Conservation (phyloP, 116 monocot species). For the Papilionanthe hybrid region DNA sequence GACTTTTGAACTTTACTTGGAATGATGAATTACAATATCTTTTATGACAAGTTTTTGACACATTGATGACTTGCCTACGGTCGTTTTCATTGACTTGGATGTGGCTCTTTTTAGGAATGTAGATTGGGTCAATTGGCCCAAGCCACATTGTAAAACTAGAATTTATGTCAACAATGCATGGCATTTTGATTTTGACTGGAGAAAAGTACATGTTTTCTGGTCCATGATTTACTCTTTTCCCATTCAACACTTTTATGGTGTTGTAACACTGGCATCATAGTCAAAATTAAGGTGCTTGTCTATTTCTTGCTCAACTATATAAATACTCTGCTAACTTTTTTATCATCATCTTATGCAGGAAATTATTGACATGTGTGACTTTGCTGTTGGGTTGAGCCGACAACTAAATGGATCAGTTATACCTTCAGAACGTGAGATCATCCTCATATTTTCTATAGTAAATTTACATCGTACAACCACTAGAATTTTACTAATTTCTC, state of each 20-base stretch:
- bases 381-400: constrained; percentile 89
- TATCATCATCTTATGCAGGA: constrained; percentile 41
- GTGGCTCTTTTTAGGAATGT: no score
- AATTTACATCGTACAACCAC: not conserved
- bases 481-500: not conserved
- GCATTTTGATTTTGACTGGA: not conserved
- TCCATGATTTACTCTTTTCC: not conserved
- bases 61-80: no score
- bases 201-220: not conserved
- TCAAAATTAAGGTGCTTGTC: not conserved
- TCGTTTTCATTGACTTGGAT: no score
- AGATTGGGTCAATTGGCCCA: no score
- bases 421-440: constrained; percentile 88
- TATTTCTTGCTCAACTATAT: not conserved
- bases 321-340: not conserved
- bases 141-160: no score
- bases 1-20: no score
- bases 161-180: not conserved
- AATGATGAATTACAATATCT: no score
- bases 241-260: not conserved
- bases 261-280: not conserved
- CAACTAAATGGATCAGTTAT: constrained; percentile 90
- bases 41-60: no score
- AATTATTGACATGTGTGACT: constrained; percentile 98
- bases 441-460: not conserved